These are phyloP conservation scores for Periconia sp. DNA, from an alignment of 2,329 filamentous ascomycete genomes.

Conservation along the genomic window DNA sequence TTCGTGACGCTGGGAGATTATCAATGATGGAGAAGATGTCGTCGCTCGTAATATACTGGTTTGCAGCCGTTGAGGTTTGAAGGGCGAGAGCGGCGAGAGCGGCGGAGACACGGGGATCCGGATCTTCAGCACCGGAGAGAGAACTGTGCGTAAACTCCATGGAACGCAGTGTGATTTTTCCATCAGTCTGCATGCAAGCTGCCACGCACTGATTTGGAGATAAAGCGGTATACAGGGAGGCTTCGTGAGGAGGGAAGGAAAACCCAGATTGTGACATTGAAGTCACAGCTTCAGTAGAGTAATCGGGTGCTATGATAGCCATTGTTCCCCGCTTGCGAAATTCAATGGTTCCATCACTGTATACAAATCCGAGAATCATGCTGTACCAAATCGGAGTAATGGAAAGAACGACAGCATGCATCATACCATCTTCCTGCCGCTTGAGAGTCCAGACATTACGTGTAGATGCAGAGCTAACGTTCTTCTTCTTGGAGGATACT, in stretches of 20 bases:
- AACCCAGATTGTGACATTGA: slow-evolving; percentile 79
- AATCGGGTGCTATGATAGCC: slow-evolving; percentile 65
- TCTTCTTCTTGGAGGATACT: slow-evolving; percentile 66
- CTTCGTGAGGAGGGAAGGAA: slow-evolving; percentile 64
- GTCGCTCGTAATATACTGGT: slow-evolving; percentile 51
- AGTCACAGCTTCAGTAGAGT: slow-evolving; percentile 65
- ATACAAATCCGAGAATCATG: slow-evolving; percentile 70
- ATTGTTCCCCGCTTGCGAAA: slow-evolving; percentile 77
- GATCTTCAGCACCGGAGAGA: slow-evolving; percentile 29
- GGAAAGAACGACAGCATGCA: slow-evolving; percentile 71
- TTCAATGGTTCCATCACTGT: slow-evolving; percentile 79
- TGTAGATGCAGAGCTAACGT: slow-evolving; percentile 39
- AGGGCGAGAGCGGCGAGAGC: slow-evolving; percentile 46
- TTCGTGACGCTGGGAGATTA: slow-evolving; percentile 28
- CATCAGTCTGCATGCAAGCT: slow-evolving; percentile 47
- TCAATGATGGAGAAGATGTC: slow-evolving; percentile 50
- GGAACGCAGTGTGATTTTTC: slow-evolving; percentile 43
- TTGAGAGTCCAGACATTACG: slow-evolving; percentile 44
- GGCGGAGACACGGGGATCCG: slow-evolving; percentile 37
- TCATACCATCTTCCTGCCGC: slow-evolving; percentile 66
- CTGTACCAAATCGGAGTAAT: slow-evolving; percentile 70
- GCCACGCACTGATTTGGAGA: slow-evolving; percentile 53
- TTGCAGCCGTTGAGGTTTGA: slow-evolving; percentile 46
- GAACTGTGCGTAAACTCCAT: slow-evolving; percentile 45
- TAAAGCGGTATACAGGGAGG: slow-evolving; percentile 53